Base-by-base conservation (phyloP, 164 flowering plant species). In the Annona cherimola region DNA sequence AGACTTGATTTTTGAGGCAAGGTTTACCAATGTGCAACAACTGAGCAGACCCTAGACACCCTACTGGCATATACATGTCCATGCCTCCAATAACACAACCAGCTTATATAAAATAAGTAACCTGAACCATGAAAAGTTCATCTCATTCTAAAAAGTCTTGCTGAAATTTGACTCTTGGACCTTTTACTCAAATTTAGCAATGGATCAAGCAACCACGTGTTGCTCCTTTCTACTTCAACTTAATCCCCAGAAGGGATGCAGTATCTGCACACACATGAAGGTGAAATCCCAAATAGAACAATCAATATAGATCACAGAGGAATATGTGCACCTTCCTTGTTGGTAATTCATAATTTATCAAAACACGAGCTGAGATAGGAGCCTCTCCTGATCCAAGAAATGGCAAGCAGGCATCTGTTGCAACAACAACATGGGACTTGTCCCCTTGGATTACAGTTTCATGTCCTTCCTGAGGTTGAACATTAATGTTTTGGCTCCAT, bases 331-430 rank as follows among this genome's bases (percentile, higher is more conserved):
- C 99, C 97, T 93, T 93, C 83, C 91, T 96, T 59, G 86, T 54
- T 5, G 99, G 99, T 42, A 96, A 73, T 81, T 90, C 99, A 67
- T 86, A 93, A 76, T 93, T 93, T 70, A 96, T 91, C 75, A 93
- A 71, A 73, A 93, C 80, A 64, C 87, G 91, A 72, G 97, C 92
- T 70, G 85, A 74, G 63, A 92, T 54, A 45, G 96, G 86, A 6
- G 88, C 77, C 81, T 96, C 98, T 63, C 91, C 94, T 5, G 87
- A 82, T 68, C 87, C 75, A 74, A 88, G 67, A 74, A 90, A 75
- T 5, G 98, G 99, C 77, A 96, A 88, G 80, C 99, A 96, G 12
- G 88, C 88, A 81, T 96, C 98, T 9, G 98, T 92, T 11, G 85
- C 89, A 75, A 96, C 87, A 0, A 96, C 69, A 85, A 93, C 76